phyloP scores from a whole-genome alignment of 2,329 filamentous ascomycete species.

The Talaromyces pinophilus region DNA sequence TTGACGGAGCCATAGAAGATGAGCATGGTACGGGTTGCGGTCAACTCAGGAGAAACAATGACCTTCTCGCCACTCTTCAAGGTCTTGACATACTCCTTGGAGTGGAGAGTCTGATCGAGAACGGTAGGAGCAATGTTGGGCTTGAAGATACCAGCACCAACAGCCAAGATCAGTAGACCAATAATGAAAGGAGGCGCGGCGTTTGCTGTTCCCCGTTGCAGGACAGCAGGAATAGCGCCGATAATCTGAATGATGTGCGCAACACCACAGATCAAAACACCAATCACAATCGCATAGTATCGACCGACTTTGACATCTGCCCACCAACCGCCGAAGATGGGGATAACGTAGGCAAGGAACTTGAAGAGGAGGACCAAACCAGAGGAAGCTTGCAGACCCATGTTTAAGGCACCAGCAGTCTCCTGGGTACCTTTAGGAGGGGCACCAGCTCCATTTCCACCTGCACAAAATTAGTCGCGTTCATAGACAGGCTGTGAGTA shows the following conservation, averaged over 20 bases:
- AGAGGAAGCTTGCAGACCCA: conserved; percentile 59
- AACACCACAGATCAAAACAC: conserved; percentile 51
- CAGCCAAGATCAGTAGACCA: conserved; percentile 40
- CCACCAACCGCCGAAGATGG: conserved; percentile 61
- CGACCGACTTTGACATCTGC: conserved; percentile 71
- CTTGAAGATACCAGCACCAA: conserved; percentile 56
- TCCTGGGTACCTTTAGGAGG: conserved; percentile 38
- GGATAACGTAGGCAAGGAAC: conserved; percentile 65
- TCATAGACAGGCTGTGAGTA: background rate
- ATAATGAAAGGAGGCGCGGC: conserved; percentile 44
- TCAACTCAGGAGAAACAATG: conserved; percentile 69
- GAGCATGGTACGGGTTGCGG: conserved; percentile 65
- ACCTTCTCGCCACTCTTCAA: conserved; percentile 62
- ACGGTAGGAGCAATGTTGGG: conserved; percentile 73
- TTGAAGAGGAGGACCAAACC: conserved; percentile 61
- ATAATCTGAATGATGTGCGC: conserved; percentile 66
- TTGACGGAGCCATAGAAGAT: conserved; percentile 76
- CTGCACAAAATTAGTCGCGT: conserved; percentile 31
- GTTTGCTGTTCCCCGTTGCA: conserved; percentile 35
- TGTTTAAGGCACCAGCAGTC: conserved; percentile 60
- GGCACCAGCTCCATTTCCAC: conserved; percentile 44
- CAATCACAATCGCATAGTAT: conserved; percentile 69
- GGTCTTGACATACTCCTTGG: conserved; percentile 59
- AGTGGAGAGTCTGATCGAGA: conserved; percentile 67
- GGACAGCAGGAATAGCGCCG: conserved; percentile 44